phyloP scores from a whole-genome alignment of 768 basidiomycete species.

The Xerocomus brunneocitrinus region DNA sequence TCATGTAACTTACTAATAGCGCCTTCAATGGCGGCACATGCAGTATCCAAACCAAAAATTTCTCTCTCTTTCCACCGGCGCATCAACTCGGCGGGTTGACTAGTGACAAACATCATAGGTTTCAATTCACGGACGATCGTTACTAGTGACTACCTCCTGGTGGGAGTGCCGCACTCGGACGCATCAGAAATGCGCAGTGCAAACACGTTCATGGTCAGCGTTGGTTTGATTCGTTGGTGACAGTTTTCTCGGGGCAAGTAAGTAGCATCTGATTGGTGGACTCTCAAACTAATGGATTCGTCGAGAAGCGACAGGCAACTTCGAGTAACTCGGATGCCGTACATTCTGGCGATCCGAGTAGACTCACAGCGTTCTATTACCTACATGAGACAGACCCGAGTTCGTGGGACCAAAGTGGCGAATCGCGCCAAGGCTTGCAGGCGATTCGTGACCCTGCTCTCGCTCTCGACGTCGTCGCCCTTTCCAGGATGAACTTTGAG shows the following conservation, averaged over 20 bases:
- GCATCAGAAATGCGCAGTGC: too few relatives aligned
- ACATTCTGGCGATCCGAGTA: slow-evolving; percentile 7
- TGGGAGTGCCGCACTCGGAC: too few relatives aligned
- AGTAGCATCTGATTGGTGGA: not conserved
- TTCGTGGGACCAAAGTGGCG: slow-evolving; percentile 6
- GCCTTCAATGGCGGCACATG: too few relatives aligned
- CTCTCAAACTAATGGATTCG: not conserved
- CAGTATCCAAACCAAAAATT: too few relatives aligned
- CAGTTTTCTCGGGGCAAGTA: not conserved
- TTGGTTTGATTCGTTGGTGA: not conserved
- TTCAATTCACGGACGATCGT: too few relatives aligned
- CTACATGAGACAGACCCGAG: not conserved
- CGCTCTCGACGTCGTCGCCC: not conserved
- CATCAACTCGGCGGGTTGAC: too few relatives aligned
- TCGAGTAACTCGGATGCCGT: slow-evolving; percentile 6
- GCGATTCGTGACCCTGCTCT: not conserved
- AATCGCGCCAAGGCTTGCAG: not conserved
- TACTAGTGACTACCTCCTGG: too few relatives aligned
- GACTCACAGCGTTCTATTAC: slow-evolving; percentile 1
- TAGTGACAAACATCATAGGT: too few relatives aligned
- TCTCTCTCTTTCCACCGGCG: too few relatives aligned
- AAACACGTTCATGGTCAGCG: too few relatives aligned
- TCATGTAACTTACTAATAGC: too few relatives aligned
- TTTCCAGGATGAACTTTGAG: slow-evolving; percentile 2
- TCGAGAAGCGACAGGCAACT: not conserved